phyloP scores from a whole-genome alignment of 148 eudicot genomes.

The Silene uniflora region DNA sequence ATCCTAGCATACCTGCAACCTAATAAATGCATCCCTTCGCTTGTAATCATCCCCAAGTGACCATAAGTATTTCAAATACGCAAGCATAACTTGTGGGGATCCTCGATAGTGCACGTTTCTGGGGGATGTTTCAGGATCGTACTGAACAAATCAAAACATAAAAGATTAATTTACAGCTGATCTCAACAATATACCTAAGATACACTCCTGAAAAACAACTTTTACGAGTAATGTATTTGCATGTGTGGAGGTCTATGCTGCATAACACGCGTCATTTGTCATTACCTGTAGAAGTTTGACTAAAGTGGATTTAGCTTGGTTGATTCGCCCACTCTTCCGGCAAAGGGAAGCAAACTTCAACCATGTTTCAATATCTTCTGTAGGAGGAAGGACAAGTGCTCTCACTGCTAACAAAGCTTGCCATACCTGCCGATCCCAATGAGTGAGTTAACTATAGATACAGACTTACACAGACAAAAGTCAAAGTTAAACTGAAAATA shows the following conservation, averaged over 20 bases:
- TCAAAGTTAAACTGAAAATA: background rate
- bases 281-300: conserved; percentile 80
- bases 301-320: conserved; percentile 90
- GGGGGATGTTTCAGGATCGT: conserved; percentile 83
- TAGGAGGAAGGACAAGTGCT: conserved; percentile 89
- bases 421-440: conserved; percentile 65
- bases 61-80: conserved; percentile 88
- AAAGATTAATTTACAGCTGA: background rate
- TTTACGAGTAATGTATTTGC: background rate
- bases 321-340: conserved; percentile 82
- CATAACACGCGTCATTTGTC: background rate
- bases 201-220: background rate
- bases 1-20: conserved; percentile 58
- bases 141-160: conserved; percentile 41
- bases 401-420: conserved; percentile 87
- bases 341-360: conserved; percentile 92
- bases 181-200: background rate
- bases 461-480: background rate
- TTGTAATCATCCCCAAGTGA: conserved; percentile 92
- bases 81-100: conserved; percentile 91
- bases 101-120: conserved; percentile 66
- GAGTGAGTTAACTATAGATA: background rate
- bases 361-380: conserved; percentile 92
- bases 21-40: conserved; percentile 84
- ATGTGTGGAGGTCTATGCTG: background rate